Evolutionary conservation across 495 filamentous ascomycete species (phyloP).

Genomic region (Trichoderma orchidacearum): DNA sequence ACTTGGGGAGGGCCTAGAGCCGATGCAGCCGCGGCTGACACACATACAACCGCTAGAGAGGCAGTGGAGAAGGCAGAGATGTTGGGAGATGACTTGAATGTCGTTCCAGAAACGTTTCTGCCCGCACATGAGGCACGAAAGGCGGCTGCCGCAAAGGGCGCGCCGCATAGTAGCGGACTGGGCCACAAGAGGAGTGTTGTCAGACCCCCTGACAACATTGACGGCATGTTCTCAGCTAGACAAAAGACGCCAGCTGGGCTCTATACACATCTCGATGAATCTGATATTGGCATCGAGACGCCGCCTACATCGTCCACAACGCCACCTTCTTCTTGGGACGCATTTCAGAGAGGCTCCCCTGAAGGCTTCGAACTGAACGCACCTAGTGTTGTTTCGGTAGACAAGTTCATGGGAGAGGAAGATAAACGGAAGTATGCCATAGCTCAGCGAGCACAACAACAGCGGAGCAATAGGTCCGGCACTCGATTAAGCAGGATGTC

Average conservation of each 20-base stretch:
- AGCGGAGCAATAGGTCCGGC: not conserved
- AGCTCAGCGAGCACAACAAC: conserved; percentile 27
- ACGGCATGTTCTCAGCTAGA: conserved; percentile 56
- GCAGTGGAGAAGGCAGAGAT: conserved; percentile 69
- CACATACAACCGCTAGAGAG: conserved; percentile 64
- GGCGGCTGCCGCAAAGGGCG: conserved; percentile 2
- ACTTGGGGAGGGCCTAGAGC: conserved; percentile 95
- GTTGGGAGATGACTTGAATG: conserved; percentile 80
- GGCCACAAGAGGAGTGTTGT: conserved; percentile 37
- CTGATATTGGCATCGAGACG: conserved; percentile 6
- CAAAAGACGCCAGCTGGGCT: conserved; percentile 46
- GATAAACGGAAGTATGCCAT: conserved; percentile 57
- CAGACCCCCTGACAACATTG: conserved; percentile 57
- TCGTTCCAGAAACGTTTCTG: conserved; percentile 83
- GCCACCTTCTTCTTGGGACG: not conserved
- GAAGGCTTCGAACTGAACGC: not conserved
- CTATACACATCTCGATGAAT: conserved; percentile 50
- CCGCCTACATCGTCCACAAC: conserved; percentile 11
- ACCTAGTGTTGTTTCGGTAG: conserved; percentile 33
- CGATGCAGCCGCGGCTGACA: conserved; percentile 76
- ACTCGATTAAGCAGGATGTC: not conserved
- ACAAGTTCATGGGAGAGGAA: conserved; percentile 72
- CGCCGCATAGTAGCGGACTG: conserved; percentile 6
- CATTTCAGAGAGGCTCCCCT: not conserved
- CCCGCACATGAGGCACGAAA: conserved; percentile 44